A percentile compares a stretch with the other conserved stretches of the same genome.
These are phyloP conservation scores for Omphalotus guepiniiformis DNA, from an alignment of 768 basidiomycete species.

Conservation along the genomic window DNA sequence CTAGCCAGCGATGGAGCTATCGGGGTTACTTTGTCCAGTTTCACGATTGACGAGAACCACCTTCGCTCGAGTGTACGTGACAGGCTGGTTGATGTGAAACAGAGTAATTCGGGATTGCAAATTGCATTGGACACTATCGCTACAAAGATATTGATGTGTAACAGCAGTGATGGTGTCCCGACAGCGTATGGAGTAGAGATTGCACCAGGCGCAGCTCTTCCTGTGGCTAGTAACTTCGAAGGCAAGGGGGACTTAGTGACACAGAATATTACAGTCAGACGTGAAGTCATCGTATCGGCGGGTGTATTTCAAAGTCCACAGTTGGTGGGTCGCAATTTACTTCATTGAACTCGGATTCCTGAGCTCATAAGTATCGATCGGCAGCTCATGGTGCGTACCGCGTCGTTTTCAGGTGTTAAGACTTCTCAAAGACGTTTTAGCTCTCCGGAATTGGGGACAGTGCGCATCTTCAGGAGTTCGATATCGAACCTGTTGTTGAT, in stretches of 20 bases:
- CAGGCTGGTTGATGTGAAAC: conserved; percentile 16
- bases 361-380: background rate
- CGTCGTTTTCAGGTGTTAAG: background rate
- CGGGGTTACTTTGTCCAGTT: conserved; percentile 18
- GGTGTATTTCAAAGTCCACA: conserved; percentile 20
- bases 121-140: conserved; percentile 23
- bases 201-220: conserved; percentile 14
- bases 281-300: conserved; percentile 18
- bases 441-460: conserved; percentile 32
- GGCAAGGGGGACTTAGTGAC: conserved; percentile 12
- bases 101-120: conserved; percentile 12
- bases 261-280: conserved; percentile 15
- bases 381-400: conserved; percentile 20
- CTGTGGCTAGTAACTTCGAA: conserved; percentile 16
- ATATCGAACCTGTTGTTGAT: conserved; percentile 24
- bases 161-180: conserved; percentile 9
- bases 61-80: conserved; percentile 23
- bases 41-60: conserved; percentile 22
- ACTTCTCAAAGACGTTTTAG: too few relatives aligned
- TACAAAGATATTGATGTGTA: conserved; percentile 15
- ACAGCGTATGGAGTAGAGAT: conserved; percentile 19
- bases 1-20: conserved; percentile 15
- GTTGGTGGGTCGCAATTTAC: conserved; percentile 13
- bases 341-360: too few relatives aligned
- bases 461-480: conserved; percentile 18